Base-by-base conservation (phyloP, 306 rosid species). In the Cucumis melo region DNA sequence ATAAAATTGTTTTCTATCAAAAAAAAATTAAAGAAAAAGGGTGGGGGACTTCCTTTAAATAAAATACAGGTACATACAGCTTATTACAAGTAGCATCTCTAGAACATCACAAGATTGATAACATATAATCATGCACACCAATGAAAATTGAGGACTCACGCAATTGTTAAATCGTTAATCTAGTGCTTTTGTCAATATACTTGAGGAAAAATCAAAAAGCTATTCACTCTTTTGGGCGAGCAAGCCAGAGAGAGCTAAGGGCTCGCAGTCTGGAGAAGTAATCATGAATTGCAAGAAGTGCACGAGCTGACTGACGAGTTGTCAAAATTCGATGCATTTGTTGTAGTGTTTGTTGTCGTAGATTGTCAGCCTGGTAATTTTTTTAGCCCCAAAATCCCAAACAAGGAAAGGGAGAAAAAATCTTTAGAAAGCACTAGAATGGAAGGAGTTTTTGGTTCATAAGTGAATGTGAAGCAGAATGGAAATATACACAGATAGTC, bases 271-370 rank as follows among this genome's bases (percentile, higher is more conserved):
- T 80, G 4, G 94, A 87, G 81, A 86, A 86, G 54, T 89, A 89
- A 72, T 89, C 94, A 46, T 84, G 90, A 42, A 89, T 89, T 1
- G 91, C 94, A 73, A 89, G 94, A 57, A 89, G 90, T 1, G 94
- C 94, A 2, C 94, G 94, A 42, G 94, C 94, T 0, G 94, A 89
- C 80, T 89, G 94, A 3, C 94, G 94, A 7, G 89, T 89, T 58
- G 94, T 89, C 90, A 89, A 71, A 80, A 89, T 89, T 0, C 94
- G 87, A 81, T 86, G 91, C 94, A 89, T 86, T 86, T 89, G 94
- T 75, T 89, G 94, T 8, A 89, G 83, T 29, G 94, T 89, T 29
- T 89, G 94, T 87, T 87, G 94, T 60, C 94, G 85, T 79, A 89
- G 86, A 86, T 89, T 89, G 82, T 89, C 91, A 78, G 94, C 94